phyloP scores from a whole-genome alignment of 305 asterid species.

The Solanum hybrid region DNA sequence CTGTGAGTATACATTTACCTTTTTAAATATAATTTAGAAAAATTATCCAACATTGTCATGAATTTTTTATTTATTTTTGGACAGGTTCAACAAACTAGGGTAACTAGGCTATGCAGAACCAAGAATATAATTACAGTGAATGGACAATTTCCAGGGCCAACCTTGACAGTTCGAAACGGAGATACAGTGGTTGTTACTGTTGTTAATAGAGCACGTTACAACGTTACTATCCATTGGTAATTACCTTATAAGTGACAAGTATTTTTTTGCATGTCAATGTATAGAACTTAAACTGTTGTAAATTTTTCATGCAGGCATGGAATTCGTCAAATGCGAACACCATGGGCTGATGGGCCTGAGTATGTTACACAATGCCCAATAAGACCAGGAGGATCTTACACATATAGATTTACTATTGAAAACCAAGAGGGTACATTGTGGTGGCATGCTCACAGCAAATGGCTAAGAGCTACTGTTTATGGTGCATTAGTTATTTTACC shows the following conservation, averaged over 20 bases:
- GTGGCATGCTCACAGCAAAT: conserved; percentile 92
- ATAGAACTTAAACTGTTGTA: neutral
- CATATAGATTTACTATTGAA: conserved; percentile 53
- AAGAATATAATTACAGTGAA: conserved; percentile 26
- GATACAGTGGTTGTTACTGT: conserved; percentile 26
- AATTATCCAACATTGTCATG: neutral
- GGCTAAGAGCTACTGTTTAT: conserved; percentile 81
- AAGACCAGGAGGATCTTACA: conserved; percentile 62
- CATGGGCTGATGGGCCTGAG: conserved; percentile 88
- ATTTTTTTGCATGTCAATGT: neutral
- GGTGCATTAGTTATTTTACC: conserved; percentile 72
- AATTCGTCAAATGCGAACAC: conserved; percentile 59
- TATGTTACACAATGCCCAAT: conserved; percentile 84
- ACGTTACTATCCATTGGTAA: conserved; percentile 36
- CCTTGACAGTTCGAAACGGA: conserved; percentile 27
- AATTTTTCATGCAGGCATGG: conserved; percentile 52
- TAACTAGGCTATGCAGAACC: conserved; percentile 26
- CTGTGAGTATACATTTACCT: conserved; percentile 7
- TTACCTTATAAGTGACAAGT: neutral
- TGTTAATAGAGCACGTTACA: conserved; percentile 26
- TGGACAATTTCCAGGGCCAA: conserved; percentile 39
- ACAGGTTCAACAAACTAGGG: conserved; percentile 25
- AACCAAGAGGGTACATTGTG: conserved; percentile 74
- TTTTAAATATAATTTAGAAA: neutral
- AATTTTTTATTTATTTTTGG: neutral